Base-by-base conservation (phyloP, 108 stramenopile species). In the Nitzschia palea region DNA sequence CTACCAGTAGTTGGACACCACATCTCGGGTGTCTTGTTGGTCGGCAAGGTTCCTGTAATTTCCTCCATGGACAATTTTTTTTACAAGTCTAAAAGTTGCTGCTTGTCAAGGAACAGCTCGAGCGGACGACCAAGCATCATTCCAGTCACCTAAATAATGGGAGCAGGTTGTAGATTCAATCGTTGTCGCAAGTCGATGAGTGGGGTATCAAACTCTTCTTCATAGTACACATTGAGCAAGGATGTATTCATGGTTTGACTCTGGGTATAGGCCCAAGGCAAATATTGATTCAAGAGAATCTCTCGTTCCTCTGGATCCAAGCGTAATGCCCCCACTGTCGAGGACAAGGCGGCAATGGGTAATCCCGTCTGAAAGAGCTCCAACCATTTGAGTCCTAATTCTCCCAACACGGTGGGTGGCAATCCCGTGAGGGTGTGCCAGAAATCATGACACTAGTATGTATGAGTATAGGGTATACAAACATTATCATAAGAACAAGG, bases 341-440 rank as follows among this genome's bases (percentile, higher is more conserved):
- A 85, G 0, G 82, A 79, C 50, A 94, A 64, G 17, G 90, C 88
- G 6, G 88, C 86, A 42, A 98, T 64, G 6, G 98, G 98, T 42
- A 99, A 78, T 10, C 96, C 96, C 15, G 97, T 98, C 66, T 98
- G 97, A 23, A 95, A 86, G 64, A 96, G 70, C 71, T 99, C 98
- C 40, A 98, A 70, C 91, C 93, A 97, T 76, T 99, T 99, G 44
- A 98, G 74, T 34, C 90, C 97, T 69, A 98, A 61, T 80, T 99
- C 98, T 29, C 97, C 98, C 44, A 88, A 44, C 0, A 98, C 95
- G 1, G 95, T 96, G 26, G 97, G 97, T 28, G 98, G 98, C 42
- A 99, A 65, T 17, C 85, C 93, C 14, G 87, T 94, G 30, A 99
- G 63, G 26, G 87, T 91, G 80, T 99, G 98, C 87, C 87, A 96